phyloP scores from a whole-genome alignment of 192 early-diverging fungal species.

The Lobosporangium transversale region DNA sequence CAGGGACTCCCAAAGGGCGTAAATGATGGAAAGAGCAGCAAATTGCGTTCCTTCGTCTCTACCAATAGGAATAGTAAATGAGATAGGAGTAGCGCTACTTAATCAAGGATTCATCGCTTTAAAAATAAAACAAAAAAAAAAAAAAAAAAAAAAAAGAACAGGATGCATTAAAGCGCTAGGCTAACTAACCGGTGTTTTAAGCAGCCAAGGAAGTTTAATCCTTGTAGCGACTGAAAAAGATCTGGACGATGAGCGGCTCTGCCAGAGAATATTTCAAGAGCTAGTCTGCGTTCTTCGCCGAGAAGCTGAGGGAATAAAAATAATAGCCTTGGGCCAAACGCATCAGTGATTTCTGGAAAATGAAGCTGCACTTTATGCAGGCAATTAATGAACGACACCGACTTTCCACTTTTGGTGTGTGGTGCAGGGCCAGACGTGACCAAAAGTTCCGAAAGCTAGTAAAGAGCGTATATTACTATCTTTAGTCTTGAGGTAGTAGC shows the following conservation, averaged over 20 bases:
- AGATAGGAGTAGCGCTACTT: neutral
- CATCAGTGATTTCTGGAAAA: conserved; percentile 45
- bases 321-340: conserved; percentile 55
- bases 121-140: neutral
- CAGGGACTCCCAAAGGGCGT: conserved; percentile 55
- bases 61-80: neutral
- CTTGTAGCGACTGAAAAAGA: conserved; percentile 65
- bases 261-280: conserved; percentile 66
- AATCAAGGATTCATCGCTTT: neutral
- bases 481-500: too few relatives aligned
- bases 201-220: conserved; percentile 59
- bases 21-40: conserved; percentile 63
- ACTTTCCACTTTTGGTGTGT: conserved; percentile 2
- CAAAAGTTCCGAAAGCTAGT: conserved; percentile 12
- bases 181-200: conserved; percentile 59
- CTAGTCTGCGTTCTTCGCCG: conserved; percentile 53
- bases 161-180: too few relatives aligned
- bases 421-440: neutral
- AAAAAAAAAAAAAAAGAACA: too few relatives aligned
- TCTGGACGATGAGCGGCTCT: conserved; percentile 57
- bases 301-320: conserved; percentile 62
- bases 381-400: conserved; percentile 41
- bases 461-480: too few relatives aligned
- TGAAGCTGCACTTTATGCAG: conserved; percentile 59
- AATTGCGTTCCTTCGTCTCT: conserved; percentile 69